Base-by-base conservation (phyloP, 2,329 filamentous ascomycete genomes). In the Scedosporium minutisporum region DNA sequence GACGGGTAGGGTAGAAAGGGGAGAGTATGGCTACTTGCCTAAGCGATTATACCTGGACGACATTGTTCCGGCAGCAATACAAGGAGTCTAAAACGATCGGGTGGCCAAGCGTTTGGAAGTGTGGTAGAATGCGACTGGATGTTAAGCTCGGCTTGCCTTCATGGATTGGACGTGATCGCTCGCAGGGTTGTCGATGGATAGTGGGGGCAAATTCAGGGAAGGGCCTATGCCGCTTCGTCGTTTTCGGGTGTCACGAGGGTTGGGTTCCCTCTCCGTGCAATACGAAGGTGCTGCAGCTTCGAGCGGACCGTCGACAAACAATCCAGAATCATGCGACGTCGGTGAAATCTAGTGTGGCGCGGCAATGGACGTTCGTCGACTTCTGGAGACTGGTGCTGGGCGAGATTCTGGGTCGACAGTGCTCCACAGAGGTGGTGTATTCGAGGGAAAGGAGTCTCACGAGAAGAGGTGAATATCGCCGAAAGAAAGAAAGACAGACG, bases 31-130 rank as follows among this genome's bases (percentile, higher is more conserved):
- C 42, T 55, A 66, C 65, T 65, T 65, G 63, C 65, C 63, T 48
- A 66, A 62, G 58, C 64, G 65, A 60, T 66, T 66, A 48, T 66
- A 66, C 33, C 33, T 38, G 10, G 33, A 38, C 55, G 65, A 62
- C 65, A 66, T 66, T 53, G 60, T 63, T 55, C 44, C 61, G 48
- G 25, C 6, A 21, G 29, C 12, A 29, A 29, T 42, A 14, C 5
- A 7, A 41, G 57, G 21, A 29, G 9, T n/a, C 38, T n/a, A 46
- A 51, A 21, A 44, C 59, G 21, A 58, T 14, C 29, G 38, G 29
- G 57, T 42, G 23, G 42, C 42, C 46, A 59, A 59, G 57, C 23
- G 57, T 59, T 59, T 42, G 44, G 27, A 25, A 25, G 58, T 41
- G 57, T 58, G 57, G 57, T 6, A 44, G 57, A 25, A n/a, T 59